Conservation (phyloP, 2,329 filamentous ascomycete genomes). For the Calonectria pauciramosa region DNA sequence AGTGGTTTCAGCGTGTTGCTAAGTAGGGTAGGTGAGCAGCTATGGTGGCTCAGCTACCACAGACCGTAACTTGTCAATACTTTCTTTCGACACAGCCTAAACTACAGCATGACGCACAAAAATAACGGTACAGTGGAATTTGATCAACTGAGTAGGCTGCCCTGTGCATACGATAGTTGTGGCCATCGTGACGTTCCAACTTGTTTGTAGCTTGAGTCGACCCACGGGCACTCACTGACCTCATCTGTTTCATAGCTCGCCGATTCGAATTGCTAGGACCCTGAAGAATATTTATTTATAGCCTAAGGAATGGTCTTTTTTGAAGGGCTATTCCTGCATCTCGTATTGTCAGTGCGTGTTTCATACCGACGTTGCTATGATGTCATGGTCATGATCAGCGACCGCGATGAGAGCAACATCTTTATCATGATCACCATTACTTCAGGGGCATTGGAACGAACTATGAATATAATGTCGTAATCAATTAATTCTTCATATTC, state of each 20-base stretch:
- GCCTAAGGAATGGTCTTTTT: not conserved
- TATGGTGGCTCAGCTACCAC: not conserved
- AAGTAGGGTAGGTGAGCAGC: too few relatives aligned
- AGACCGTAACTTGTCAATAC: not conserved
- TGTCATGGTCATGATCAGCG: not conserved
- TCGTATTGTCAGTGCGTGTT: not conserved
- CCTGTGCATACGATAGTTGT: too few relatives aligned
- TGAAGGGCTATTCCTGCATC: not conserved
- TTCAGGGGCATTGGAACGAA: not conserved
- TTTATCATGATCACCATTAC: not conserved
- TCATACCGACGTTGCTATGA: not conserved
- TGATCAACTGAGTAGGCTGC: not conserved
- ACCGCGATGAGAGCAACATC: not conserved
- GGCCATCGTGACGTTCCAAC: not conserved
- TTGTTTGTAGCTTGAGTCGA: not conserved
- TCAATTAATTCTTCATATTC: too few relatives aligned
- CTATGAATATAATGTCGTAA: not conserved
- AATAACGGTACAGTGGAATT: not conserved
- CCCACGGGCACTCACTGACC: too few relatives aligned
- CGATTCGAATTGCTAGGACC: too few relatives aligned
- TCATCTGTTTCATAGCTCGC: not conserved
- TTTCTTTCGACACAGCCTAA: not conserved
- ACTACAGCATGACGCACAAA: accelerated
- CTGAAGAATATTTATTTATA: too few relatives aligned
- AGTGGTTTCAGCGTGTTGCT: not conserved